phyloP scores from a whole-genome alignment of 176 grass and related monocot genomes.

The Luzula sylvatica region DNA sequence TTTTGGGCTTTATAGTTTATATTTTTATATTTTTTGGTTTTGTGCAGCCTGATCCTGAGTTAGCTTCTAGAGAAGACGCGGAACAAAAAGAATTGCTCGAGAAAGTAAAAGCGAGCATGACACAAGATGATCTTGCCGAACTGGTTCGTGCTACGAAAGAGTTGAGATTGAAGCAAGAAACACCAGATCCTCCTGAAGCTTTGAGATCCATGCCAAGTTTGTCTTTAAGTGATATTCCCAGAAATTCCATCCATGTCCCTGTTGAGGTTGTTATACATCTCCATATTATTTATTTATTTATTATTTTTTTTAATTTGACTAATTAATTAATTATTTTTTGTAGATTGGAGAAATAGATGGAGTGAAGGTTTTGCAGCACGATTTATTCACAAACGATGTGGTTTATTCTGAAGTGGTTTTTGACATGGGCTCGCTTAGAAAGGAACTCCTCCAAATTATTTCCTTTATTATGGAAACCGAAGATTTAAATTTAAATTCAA shows the following conservation, averaged over 20 bases:
- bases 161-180: slow-evolving; percentile 89
- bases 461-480: slow-evolving; percentile 91
- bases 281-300: slow-evolving; percentile 6
- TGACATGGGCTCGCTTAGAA: slow-evolving; percentile 87
- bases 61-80: slow-evolving; percentile 70
- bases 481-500: slow-evolving; percentile 16
- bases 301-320: not conserved
- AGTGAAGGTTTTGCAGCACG: slow-evolving; percentile 92
- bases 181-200: slow-evolving; percentile 95
- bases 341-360: slow-evolving; percentile 90
- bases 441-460: slow-evolving; percentile 83
- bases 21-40: slow-evolving; percentile 13
- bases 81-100: slow-evolving; percentile 73
- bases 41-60: slow-evolving; percentile 83
- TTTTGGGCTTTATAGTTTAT: not conserved
- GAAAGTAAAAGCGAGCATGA: slow-evolving; percentile 81
- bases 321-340: slow-evolving; percentile 2
- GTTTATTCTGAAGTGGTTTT: slow-evolving; percentile 87
- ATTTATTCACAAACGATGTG: slow-evolving; percentile 97
- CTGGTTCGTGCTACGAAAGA: slow-evolving; percentile 73
- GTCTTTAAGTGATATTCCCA: slow-evolving; percentile 83
- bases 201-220: slow-evolving; percentile 76
- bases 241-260: slow-evolving; percentile 67
- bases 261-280: slow-evolving; percentile 77
- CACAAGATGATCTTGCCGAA: slow-evolving; percentile 79